Base-by-base conservation (phyloP, 139 green algal genomes). In the Tetradesmus obliquus region DNA sequence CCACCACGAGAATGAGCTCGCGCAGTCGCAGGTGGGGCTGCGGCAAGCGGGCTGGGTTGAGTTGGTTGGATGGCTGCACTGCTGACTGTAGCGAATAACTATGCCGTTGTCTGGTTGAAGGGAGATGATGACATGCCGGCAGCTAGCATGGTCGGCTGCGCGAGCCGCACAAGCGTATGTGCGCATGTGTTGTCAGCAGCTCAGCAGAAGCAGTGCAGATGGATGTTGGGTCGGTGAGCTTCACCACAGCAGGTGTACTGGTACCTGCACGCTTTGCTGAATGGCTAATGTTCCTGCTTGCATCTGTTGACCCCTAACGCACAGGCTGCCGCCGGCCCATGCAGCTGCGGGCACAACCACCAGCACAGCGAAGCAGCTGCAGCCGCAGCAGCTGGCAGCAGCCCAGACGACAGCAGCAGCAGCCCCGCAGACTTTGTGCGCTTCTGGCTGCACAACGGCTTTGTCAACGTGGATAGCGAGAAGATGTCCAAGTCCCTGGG, bases 1-100 rank as follows among this genome's bases (percentile, higher is more conserved):
- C 0, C 98, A 99, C 93, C 98, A 99, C 89, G 98, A 99, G 89
- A 99, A 99, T 91, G 98, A 99, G 95, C 92, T 99, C 54, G 98
- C 97, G 8, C 98, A 99, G 94, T 95, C 92, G 51, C 93, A 91
- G 88, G 88, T 91, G 76, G 9, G 93, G 17, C 32, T 45, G 32
- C 32, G 32, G 32, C 32, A 45, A 45, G 96, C 96, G 15, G 19
- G 74, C 0, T 94, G 94, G 1, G 62, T 20, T 82, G 72, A 10
- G 72, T 82, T 20, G 24, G 15, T 82, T 45, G 32, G 32, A 45
- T 45, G 32, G 32, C 32, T 45, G 32, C 32, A 45, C 32, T 45
- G 32, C 32, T 45, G 32, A 45, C 32, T 45, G 32, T 45, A 45
- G 32, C 32, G 32, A 45, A 45, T 45, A 45, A 45, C 32, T 45